phyloP scores from a whole-genome alignment of 768 basidiomycete species.

The Lactarius deliciosus region DNA sequence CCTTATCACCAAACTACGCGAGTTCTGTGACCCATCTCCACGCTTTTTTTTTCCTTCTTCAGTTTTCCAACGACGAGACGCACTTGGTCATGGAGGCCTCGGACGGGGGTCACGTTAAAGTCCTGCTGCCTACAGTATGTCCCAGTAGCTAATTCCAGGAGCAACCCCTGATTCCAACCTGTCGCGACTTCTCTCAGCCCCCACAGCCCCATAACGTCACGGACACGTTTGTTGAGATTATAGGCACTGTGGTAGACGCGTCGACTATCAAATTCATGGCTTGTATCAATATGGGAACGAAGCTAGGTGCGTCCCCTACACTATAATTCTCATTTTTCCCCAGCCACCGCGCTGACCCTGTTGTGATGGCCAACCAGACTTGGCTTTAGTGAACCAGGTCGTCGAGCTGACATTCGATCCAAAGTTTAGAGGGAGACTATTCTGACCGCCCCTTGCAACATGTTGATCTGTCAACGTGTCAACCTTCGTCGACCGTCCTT shows the following conservation, averaged over 20 bases:
- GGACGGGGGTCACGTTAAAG: constrained; percentile 26
- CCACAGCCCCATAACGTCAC: constrained; percentile 44
- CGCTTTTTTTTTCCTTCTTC: neutral
- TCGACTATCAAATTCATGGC: constrained; percentile 56
- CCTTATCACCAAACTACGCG: neutral
- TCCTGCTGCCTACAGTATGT: constrained; percentile 18
- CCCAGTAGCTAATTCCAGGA: neutral
- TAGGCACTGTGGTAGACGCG: constrained; percentile 58
- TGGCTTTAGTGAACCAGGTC: constrained; percentile 60
- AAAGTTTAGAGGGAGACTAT: constrained; percentile 52
- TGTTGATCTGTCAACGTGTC: neutral
- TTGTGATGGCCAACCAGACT: constrained; percentile 40
- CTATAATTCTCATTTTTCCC: neutral
- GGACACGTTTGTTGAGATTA: constrained; percentile 59
- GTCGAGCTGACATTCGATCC: constrained; percentile 61
- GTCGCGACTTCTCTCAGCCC: neutral
- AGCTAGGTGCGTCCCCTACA: constrained; percentile 53
- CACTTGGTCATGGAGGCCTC: constrained; percentile 24
- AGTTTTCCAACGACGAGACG: constrained; percentile 25
- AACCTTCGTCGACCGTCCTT: neutral
- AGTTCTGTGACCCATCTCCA: neutral
- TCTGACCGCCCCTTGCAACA: constrained; percentile 32
- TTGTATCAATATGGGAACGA: constrained; percentile 54
- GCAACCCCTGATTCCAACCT: neutral
- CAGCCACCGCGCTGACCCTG: neutral